Evolutionary conservation across 2,329 filamentous ascomycete species (phyloP), one percentile per base, ranked within the genome.

Genomic region (Fusarium bulbicola): DNA sequence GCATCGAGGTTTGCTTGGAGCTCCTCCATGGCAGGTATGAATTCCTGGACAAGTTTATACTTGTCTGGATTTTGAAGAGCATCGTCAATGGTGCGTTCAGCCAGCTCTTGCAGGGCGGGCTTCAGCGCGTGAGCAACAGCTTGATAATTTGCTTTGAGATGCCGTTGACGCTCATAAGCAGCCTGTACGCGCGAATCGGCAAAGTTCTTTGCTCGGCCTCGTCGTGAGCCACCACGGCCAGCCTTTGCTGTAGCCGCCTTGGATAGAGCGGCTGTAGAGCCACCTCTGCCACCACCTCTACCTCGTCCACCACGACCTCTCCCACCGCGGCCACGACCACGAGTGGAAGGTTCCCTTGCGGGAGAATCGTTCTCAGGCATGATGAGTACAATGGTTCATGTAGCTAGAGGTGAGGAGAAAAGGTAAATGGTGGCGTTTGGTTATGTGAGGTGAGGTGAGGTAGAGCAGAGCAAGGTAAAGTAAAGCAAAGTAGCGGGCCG

Each of bases 61-160:
- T 83, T 84, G 14, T 87, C 81, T 13, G 87, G 84, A 58, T 90
- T 85, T 54, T 86, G 83, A 69, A 89, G 84, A 66, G 93, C 81
- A 66, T 87, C 85, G 54, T 90, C 87, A 65, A 92, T 81, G 58
- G 84, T 87, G 39, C 89, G 86, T 59, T 89, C 87, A 24, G 90
- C 90, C 26, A 94, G 84, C 77, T 93, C 91, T 66, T 90, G 89
- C 20, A 93, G 84, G 15, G 90, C 86, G 21, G 89, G 88, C 80
- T 92, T 93, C 75, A 92, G 81, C 36, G 88, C 85, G 74, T 89
- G 87, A 66, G 89, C 86, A 58, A 93, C 87, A 65, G 87, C 84
- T n/a, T 89, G 86, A 80, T 89, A 93, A 30, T 86, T 85, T 63
- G 89, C 89, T 80, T 92, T 92, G 75, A 93, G 84, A 74, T 92